Evolutionary conservation across 805 yeast genomes (phyloP).

Genomic region (Ogataea nakhonphanomensis): DNA sequence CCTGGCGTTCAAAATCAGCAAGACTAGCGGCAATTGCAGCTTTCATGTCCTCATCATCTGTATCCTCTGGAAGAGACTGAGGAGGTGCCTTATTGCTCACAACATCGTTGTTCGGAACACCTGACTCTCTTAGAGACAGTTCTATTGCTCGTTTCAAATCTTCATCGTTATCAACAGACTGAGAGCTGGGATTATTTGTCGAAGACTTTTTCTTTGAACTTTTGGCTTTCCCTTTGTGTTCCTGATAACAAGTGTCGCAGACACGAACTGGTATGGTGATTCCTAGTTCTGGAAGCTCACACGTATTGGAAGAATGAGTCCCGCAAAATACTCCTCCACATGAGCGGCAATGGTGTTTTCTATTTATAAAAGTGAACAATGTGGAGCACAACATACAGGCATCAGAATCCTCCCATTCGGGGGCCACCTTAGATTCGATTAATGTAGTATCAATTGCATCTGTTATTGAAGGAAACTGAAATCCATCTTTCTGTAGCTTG

Average conservation of each 20-base stretch:
- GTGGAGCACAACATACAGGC: conserved; percentile 92
- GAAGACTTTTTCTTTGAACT: too few relatives aligned
- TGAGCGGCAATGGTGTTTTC: conserved; percentile 95
- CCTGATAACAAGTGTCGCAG: conserved; percentile 83
- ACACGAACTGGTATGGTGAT: conserved; percentile 88
- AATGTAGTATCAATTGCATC: conserved; percentile 43
- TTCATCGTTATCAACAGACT: conserved; percentile 60
- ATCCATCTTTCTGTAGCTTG: conserved; percentile 58
- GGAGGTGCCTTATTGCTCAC: conserved; percentile 5
- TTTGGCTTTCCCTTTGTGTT: conserved; percentile 40
- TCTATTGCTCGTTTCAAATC: conserved; percentile 76
- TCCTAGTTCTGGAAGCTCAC: conserved; percentile 79
- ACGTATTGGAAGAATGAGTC: conserved; percentile 69
- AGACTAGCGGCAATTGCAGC: conserved; percentile 94
- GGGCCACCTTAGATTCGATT: conserved; percentile 88
- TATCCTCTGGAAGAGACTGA: conserved; percentile 38
- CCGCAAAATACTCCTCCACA: conserved; percentile 96
- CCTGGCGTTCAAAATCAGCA: conserved; percentile 53
- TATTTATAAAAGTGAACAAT: conserved; percentile 72
- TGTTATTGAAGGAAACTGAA: conserved; percentile 57
- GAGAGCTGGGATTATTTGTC: conserved; percentile 1
- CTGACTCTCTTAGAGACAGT: conserved; percentile 62
- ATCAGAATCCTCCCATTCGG: conserved; percentile 96
- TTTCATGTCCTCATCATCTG: conserved; percentile 82
- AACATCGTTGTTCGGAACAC: conserved; percentile 9